Evolutionary conservation across 169 alveolate genomes (phyloP).

Genomic region (Plasmodium relictum): DNA sequence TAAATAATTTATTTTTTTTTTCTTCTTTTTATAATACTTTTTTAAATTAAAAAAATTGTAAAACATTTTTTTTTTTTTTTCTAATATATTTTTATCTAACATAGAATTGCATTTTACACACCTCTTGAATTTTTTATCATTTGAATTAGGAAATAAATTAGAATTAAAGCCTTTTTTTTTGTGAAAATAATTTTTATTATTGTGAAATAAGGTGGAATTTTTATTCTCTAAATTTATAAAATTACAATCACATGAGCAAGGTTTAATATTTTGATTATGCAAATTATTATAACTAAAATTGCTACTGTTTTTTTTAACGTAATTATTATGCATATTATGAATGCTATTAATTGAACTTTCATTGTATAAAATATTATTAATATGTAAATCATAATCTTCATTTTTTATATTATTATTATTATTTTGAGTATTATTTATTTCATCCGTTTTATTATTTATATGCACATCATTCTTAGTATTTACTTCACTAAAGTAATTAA

Average conservation of each 20-base stretch:
- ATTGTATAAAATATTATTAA: no score
- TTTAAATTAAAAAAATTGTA: conserved; percentile 7
- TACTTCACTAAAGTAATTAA: no score
- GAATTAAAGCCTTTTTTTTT: neutral
- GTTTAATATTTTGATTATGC: no score
- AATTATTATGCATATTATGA: no score
- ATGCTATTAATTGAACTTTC: no score
- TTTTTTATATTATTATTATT: no score
- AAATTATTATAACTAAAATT: no score
- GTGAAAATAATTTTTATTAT: neutral
- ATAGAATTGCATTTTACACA: conserved; percentile 12
- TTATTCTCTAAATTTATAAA: neutral
- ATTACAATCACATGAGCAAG: neutral
- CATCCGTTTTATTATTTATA: no score
- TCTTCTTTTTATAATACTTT: conserved; percentile 43
- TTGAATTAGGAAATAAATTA: neutral
- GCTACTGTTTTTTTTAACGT: no score
- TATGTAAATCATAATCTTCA: no score
- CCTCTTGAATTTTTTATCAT: neutral
- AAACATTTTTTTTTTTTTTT: conserved; percentile 21
- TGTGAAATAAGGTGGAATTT: neutral
- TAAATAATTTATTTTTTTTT: conserved; percentile 25
- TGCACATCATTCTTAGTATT: no score
- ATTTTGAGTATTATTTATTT: no score
- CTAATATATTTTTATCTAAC: conserved; percentile 4